A percentile compares a stretch with the other conserved stretches of the same genome.
Evolutionary conservation across 257 asterid species (phyloP).

Genomic region (Penstemon davidsonii): DNA sequence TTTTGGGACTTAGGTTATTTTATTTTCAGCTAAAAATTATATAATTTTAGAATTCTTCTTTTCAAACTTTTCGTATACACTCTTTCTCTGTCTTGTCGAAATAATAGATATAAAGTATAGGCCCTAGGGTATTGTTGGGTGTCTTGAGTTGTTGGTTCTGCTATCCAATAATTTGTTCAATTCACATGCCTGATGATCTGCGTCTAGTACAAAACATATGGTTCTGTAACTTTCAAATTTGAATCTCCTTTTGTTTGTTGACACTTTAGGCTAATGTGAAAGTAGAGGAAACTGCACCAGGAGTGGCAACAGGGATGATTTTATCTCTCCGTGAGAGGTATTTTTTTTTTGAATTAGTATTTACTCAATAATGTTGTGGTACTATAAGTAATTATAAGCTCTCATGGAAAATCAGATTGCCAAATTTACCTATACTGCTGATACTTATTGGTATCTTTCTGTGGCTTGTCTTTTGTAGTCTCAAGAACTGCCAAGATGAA

Average conservation of each 20-base stretch:
- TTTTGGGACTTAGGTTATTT: no score
- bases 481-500: slow-evolving; percentile 74
- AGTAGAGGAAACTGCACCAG: slow-evolving; percentile 89
- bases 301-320: slow-evolving; percentile 88
- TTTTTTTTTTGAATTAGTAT: neutral
- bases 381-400: neutral
- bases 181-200: neutral
- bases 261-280: slow-evolving; percentile 51
- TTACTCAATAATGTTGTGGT: neutral
- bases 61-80: no score
- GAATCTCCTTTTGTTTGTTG: slow-evolving; percentile 19
- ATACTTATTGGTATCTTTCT: slow-evolving; percentile 2
- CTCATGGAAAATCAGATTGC: neutral
- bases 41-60: no score
- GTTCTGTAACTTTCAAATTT: slow-evolving; percentile 12
- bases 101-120: no score
- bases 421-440: neutral
- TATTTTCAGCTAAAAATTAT: no score
- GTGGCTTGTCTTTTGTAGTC: slow-evolving; percentile 53
- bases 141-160: neutral
- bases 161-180: slow-evolving; percentile 12
- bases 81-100: no score
- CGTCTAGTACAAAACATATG: slow-evolving; percentile 1
- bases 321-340: slow-evolving; percentile 94
- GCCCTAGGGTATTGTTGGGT: neutral